These are phyloP conservation scores for Guadua angustifolia DNA, from an alignment of 176 grass and related monocot species.

Conservation along the genomic window DNA sequence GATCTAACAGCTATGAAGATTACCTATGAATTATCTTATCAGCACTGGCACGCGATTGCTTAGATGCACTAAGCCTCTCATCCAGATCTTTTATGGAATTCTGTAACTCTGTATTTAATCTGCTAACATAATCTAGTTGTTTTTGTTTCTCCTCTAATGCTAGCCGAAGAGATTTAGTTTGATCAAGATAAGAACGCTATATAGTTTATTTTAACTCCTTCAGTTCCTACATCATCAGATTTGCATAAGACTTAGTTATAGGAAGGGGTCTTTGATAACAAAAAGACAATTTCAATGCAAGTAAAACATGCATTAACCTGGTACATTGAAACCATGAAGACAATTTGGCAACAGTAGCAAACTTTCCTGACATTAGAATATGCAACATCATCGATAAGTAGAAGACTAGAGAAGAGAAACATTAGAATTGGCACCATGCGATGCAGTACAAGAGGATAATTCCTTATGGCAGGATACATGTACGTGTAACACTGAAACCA, in stretches of 20 bases:
- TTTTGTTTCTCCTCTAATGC: constrained; percentile 71
- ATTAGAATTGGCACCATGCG: constrained; percentile 4
- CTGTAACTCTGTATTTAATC: constrained; percentile 64
- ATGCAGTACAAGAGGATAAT: background rate
- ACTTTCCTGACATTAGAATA: constrained; percentile 28
- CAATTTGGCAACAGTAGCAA: constrained; percentile 28
- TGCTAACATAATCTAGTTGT: constrained; percentile 62
- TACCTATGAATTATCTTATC: constrained; percentile 95
- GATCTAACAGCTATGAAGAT: constrained; percentile 5
- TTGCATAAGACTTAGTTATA: constrained; percentile 35
- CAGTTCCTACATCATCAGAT: constrained; percentile 72
- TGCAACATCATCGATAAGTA: constrained; percentile 3
- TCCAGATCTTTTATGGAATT: constrained; percentile 78
- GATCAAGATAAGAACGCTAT: constrained; percentile 67
- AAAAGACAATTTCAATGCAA: constrained; percentile 1
- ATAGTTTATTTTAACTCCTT: constrained; percentile 74
- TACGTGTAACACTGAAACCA: background rate
- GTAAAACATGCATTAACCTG: background rate
- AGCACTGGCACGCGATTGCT: constrained; percentile 83
- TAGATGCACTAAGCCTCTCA: constrained; percentile 80
- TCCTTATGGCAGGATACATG: constrained; percentile 27
- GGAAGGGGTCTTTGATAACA: background rate
- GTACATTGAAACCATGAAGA: background rate
- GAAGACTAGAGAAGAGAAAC: background rate
- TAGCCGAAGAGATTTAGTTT: constrained; percentile 70